Evolutionary conservation across 2,329 filamentous ascomycete genomes (phyloP).

Genomic region (Lasiodiplodia citricola): DNA sequence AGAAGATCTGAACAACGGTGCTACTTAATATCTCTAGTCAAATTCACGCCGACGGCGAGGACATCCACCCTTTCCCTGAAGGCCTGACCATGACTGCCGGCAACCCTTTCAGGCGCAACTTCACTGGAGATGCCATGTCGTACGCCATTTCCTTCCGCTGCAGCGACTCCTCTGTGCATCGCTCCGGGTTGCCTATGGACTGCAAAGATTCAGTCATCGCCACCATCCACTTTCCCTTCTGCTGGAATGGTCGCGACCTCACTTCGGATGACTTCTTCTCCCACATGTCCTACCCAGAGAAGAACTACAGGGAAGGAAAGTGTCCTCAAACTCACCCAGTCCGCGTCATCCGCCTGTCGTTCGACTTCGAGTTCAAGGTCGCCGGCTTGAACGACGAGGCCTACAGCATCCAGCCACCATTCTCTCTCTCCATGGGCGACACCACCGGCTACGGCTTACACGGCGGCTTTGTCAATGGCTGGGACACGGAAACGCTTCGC

Average conservation of each 20-base stretch:
- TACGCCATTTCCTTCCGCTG: conserved; percentile 59
- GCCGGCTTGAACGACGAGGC: conserved; percentile 55
- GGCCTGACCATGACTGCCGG: conserved; percentile 76
- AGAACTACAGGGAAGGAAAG: conserved; percentile 31
- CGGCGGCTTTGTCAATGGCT: conserved; percentile 64
- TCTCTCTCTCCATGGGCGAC: conserved; percentile 72
- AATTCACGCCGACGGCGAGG: conserved; percentile 56
- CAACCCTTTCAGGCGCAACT: conserved; percentile 52
- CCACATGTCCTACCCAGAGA: conserved; percentile 32
- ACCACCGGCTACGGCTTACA: conserved; percentile 75
- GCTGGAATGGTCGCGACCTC: conserved; percentile 27
- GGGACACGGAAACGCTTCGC: conserved; percentile 54
- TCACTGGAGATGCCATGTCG: conserved; percentile 53
- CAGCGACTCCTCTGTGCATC: conserved; percentile 42
- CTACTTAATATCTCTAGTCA: conserved; percentile 10
- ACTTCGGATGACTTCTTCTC: background rate
- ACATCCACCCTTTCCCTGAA: conserved; percentile 71
- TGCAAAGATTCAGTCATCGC: conserved; percentile 63
- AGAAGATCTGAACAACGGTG: conserved; percentile 37
- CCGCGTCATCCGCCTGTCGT: conserved; percentile 63
- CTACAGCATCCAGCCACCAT: conserved; percentile 51
- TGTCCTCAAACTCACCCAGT: conserved; percentile 39
- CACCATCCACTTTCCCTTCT: conserved; percentile 72
- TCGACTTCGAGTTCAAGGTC: conserved; percentile 49
- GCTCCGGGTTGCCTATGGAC: conserved; percentile 69